Conservation (phyloP, 192 early-diverging fungal species). For the Coemansia sp. region DNA sequence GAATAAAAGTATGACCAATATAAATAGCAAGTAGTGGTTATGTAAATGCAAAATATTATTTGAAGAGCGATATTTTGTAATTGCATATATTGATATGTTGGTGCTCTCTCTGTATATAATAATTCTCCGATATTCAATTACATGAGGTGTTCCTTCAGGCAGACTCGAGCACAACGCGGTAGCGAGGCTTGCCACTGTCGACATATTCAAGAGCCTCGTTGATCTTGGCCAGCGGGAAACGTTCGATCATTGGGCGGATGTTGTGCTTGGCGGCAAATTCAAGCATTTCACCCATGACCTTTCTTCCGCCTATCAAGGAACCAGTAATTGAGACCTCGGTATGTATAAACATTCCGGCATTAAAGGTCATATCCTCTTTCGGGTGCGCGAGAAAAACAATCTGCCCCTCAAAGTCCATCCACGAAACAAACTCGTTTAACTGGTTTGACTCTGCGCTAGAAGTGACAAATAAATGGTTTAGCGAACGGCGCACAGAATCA, state of each 20-base stretch:
- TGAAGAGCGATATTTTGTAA: too few relatives aligned
- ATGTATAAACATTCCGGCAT: constrained; percentile 33
- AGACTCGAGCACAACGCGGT: constrained; percentile 67
- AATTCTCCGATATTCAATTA: too few relatives aligned
- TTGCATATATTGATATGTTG: too few relatives aligned
- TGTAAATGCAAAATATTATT: too few relatives aligned
- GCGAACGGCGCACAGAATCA: constrained; percentile 19
- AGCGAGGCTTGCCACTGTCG: constrained; percentile 59
- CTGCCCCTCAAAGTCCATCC: constrained; percentile 50
- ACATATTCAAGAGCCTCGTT: constrained; percentile 63
- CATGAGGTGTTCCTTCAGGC: too few relatives aligned
- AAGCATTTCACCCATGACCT: constrained; percentile 63
- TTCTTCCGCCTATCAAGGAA: constrained; percentile 62
- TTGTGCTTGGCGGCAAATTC: constrained; percentile 68
- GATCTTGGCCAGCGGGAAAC: constrained; percentile 61
- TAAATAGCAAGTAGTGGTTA: too few relatives aligned
- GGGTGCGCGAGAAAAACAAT: constrained; percentile 56
- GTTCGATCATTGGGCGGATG: constrained; percentile 67
- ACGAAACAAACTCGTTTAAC: constrained; percentile 33
- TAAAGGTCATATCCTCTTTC: constrained; percentile 50
- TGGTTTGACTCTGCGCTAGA: constrained; percentile 27
- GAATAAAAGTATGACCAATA: too few relatives aligned
- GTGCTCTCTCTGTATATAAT: too few relatives aligned
- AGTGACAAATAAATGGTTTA: constrained; percentile 48
- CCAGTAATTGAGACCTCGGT: constrained; percentile 57